A percentile compares a stretch with the other conserved stretches of the same genome.
These are phyloP conservation scores for Xylariaceae sp. DNA, from an alignment of 2,329 filamentous ascomycete genomes.

Conservation along the genomic window DNA sequence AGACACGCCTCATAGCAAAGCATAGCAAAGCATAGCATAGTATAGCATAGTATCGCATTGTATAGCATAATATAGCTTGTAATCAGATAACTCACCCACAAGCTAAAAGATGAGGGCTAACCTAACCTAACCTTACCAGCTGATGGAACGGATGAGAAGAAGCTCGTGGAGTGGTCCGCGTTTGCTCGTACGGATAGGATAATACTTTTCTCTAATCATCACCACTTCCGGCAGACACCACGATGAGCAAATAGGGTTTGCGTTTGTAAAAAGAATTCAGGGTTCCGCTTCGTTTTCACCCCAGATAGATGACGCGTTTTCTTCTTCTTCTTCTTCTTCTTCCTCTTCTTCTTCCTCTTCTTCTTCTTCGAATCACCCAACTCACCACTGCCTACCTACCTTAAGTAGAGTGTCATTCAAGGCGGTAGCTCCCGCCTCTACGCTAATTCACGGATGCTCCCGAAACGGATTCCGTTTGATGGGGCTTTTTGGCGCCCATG, in stretches of 20 bases:
- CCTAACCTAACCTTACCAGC: too few relatives aligned
- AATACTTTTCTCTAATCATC: neutral
- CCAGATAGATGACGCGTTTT: neutral
- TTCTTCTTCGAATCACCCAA: neutral
- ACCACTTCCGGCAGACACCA: neutral
- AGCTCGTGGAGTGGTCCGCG: neutral
- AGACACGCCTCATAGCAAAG: too few relatives aligned
- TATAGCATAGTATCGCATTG: too few relatives aligned
- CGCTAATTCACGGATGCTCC: conserved; percentile 8
- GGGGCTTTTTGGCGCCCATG: neutral
- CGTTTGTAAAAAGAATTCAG: conserved; percentile 1
- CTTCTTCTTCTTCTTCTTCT: too few relatives aligned
- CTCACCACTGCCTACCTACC: neutral
- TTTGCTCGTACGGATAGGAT: conserved; percentile 1
- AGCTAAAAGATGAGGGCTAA: too few relatives aligned
- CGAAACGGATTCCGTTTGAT: conserved; percentile 10
- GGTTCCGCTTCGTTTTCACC: neutral
- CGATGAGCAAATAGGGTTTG: conserved; percentile 1
- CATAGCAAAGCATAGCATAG: too few relatives aligned
- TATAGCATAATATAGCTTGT: too few relatives aligned
- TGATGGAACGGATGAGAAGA: conserved; percentile 14
- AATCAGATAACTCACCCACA: too few relatives aligned
- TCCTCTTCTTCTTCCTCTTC: too few relatives aligned
- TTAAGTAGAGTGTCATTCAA: conserved; percentile 3
- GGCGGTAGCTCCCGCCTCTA: conserved; percentile 10